A percentile compares a stretch with the other conserved stretches of the same genome.
These are phyloP conservation scores for Colletotrichum higginsianum DNA, from an alignment of 2,329 filamentous ascomycete genomes.

Conservation along the genomic window DNA sequence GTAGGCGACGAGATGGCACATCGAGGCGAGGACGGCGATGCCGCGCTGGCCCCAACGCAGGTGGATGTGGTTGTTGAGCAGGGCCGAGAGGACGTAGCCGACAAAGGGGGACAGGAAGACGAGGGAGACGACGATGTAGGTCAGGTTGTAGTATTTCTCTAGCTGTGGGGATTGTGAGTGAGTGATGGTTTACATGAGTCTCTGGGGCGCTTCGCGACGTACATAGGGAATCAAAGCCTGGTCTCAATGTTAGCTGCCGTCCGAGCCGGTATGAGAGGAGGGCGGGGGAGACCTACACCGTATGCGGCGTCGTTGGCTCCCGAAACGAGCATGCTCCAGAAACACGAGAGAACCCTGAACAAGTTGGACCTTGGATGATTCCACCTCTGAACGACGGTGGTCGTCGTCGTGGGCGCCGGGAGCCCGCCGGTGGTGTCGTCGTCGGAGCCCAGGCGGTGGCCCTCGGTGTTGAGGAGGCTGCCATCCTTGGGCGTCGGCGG, in stretches of 20 bases:
- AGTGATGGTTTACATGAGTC: slow-evolving; percentile 47
- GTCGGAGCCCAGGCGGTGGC: slow-evolving; percentile 18
- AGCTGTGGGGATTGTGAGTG: slow-evolving; percentile 37
- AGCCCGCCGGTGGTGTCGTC: neutral
- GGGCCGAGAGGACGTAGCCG: slow-evolving; percentile 74
- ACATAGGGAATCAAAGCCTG: slow-evolving; percentile 68
- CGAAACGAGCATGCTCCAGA: slow-evolving; percentile 71
- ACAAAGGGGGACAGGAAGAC: slow-evolving; percentile 77
- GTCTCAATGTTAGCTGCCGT: slow-evolving; percentile 30
- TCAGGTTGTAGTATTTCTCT: slow-evolving; percentile 70
- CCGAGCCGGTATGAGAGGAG: neutral
- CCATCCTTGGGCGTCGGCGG: slow-evolving; percentile 13
- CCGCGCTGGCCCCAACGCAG: slow-evolving; percentile 64
- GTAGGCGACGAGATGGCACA: slow-evolving; percentile 76
- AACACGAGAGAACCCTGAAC: slow-evolving; percentile 65
- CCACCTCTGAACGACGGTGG: slow-evolving; percentile 57
- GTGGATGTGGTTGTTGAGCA: slow-evolving; percentile 69
- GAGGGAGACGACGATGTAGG: slow-evolving; percentile 74
- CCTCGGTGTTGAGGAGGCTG: slow-evolving; percentile 25
- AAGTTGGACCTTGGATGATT: slow-evolving; percentile 65
- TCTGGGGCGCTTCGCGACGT: slow-evolving; percentile 46
- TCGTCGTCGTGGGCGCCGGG: slow-evolving; percentile 22
- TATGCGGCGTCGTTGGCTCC: slow-evolving; percentile 73
- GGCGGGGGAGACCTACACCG: slow-evolving; percentile 59
- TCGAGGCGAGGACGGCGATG: slow-evolving; percentile 72